phyloP scores from a whole-genome alignment of 2,329 filamentous ascomycete species.

The Apiospora marii region DNA sequence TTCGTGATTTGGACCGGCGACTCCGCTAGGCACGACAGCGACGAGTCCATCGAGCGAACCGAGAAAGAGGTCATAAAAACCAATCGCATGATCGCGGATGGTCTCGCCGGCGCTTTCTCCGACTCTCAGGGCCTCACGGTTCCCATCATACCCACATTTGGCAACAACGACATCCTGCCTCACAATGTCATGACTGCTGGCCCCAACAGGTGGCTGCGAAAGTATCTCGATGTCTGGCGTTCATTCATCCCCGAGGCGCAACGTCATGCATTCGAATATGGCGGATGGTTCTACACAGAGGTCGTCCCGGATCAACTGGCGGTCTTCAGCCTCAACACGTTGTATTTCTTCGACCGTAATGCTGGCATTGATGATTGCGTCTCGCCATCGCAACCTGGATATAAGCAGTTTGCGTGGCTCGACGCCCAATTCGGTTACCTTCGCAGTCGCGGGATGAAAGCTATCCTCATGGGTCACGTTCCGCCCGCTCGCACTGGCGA shows the following conservation, averaged over 20 bases:
- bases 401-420: conserved; percentile 95
- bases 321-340: conserved; percentile 93
- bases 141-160: conserved; percentile 88
- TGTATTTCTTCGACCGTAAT: conserved; percentile 96
- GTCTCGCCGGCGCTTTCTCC: conserved; percentile 78
- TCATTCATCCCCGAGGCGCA: conserved; percentile 92
- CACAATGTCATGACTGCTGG: conserved; percentile 92
- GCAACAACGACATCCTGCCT: conserved; percentile 97
- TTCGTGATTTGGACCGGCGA: conserved; percentile 96
- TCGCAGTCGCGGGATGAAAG: conserved; percentile 87
- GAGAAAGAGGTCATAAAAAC: conserved; percentile 77
- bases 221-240: conserved; percentile 81
- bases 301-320: conserved; percentile 86
- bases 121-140: conserved; percentile 69
- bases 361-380: conserved; percentile 92
- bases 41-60: conserved; percentile 79
- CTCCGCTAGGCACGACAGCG: conserved; percentile 87
- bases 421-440: conserved; percentile 86
- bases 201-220: conserved; percentile 85
- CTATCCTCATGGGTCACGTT: conserved; percentile 92
- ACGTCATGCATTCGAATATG: conserved; percentile 87
- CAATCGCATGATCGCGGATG: conserved; percentile 78
- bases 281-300: conserved; percentile 94
- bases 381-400: conserved; percentile 81
- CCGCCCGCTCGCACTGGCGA: conserved; percentile 85